Conservation (phyloP, 1,284 basidiomycete genomes). For the Kalmanozyma brasiliensis region DNA sequence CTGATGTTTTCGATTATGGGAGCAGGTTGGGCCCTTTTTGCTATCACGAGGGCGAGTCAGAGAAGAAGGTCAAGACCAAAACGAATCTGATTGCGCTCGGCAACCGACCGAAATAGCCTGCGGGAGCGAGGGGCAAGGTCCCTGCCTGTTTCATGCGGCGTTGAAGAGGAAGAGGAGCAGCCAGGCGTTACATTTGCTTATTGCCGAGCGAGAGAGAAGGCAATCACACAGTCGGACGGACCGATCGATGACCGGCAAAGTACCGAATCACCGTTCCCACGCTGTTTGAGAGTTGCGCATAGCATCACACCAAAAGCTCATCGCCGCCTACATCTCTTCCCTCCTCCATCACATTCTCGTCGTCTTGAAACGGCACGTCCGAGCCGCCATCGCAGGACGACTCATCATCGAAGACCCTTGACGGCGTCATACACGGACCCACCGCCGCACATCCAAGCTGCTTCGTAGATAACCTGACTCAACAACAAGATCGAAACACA, state of each 20-base stretch:
- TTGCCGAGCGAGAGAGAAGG: background rate
- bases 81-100: background rate
- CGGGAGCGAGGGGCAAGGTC: background rate
- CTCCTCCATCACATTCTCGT: background rate
- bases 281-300: background rate
- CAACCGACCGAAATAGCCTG: slow-evolving; percentile 14
- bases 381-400: no score
- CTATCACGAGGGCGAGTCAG: background rate
- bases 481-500: no score
- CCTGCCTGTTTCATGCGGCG: background rate
- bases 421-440: slow-evolving; percentile 11
- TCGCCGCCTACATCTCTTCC: background rate
- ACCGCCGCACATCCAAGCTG: background rate
- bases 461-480: no score
- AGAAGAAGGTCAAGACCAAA: background rate
- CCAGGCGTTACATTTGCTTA: background rate
- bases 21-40: no score
- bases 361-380: background rate
- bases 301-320: no score
- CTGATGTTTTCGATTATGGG: background rate
- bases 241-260: slow-evolving; percentile 12
- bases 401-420: background rate
- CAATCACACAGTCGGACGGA: background rate
- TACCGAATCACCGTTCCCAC: slow-evolving; percentile 4
- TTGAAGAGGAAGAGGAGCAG: background rate